phyloP scores from a whole-genome alignment of 306 rosid genomes.

The Biancaea sappan region DNA sequence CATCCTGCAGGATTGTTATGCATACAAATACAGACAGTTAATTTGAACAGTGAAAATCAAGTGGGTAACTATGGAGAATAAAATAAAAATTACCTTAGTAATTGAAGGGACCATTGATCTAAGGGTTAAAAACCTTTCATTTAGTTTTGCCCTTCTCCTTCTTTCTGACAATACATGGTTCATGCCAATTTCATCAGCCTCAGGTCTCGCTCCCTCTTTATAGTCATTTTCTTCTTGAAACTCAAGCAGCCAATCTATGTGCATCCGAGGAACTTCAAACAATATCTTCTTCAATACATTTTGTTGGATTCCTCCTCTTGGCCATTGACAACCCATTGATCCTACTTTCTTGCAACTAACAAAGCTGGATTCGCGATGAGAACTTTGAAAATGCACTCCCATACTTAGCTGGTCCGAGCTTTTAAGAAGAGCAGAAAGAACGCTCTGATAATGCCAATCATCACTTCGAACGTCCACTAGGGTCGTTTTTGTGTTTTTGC shows the following conservation, averaged over 20 bases:
- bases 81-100: constrained; percentile 55
- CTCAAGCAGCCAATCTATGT: constrained; percentile 42
- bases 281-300: constrained; percentile 66
- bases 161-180: constrained; percentile 74
- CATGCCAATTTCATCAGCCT: constrained; percentile 60
- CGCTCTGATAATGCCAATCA: constrained; percentile 63
- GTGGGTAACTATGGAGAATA: constrained; percentile 14
- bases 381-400: constrained; percentile 48
- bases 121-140: constrained; percentile 70
- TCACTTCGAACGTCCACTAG: constrained; percentile 46
- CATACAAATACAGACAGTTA: background rate
- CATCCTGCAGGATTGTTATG: constrained; percentile 59
- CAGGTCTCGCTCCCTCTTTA: constrained; percentile 63
- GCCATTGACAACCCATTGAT: constrained; percentile 40
- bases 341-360: constrained; percentile 58
- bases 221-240: constrained; percentile 62
- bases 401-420: constrained; percentile 56
- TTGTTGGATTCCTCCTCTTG: constrained; percentile 51
- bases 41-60: constrained; percentile 16
- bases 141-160: constrained; percentile 72
- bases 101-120: constrained; percentile 75
- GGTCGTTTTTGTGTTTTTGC: constrained; percentile 51
- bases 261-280: constrained; percentile 80
- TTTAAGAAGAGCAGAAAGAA: constrained; percentile 64
- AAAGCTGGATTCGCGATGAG: constrained; percentile 58